phyloP scores from a whole-genome alignment of 2,329 filamentous ascomycete genomes.

The Leptographium radiaticola region DNA sequence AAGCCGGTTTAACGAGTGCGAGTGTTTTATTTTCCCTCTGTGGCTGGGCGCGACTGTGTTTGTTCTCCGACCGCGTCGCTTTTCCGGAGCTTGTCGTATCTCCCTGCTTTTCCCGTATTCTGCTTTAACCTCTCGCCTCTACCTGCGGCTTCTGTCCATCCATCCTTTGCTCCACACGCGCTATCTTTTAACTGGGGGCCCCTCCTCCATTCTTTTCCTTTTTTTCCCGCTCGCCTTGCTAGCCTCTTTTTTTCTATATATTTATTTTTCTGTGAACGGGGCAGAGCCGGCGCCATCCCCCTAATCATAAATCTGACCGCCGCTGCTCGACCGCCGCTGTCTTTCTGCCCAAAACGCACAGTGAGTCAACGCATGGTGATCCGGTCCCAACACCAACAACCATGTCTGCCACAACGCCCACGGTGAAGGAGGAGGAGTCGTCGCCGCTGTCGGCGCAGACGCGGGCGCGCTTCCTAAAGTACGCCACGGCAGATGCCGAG shows the following conservation, averaged over 20 bases:
- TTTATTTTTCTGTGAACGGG: background rate
- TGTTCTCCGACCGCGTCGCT: background rate
- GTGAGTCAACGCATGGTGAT: background rate
- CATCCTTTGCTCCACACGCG: background rate
- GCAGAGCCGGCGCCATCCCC: background rate
- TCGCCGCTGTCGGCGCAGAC: slow-evolving; percentile 60
- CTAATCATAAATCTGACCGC: background rate
- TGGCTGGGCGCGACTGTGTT: too few species aligned
- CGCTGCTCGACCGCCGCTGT: background rate
- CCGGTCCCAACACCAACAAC: background rate
- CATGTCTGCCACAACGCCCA: slow-evolving; percentile 28
- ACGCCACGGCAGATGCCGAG: slow-evolving; percentile 63
- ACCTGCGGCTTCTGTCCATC: background rate
- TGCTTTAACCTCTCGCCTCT: background rate
- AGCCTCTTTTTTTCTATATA: background rate
- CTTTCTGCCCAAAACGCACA: background rate
- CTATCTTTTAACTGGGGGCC: background rate
- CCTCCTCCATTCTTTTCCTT: background rate
- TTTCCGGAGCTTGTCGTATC: background rate
- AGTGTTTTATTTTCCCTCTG: too few species aligned
- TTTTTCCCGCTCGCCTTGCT: background rate
- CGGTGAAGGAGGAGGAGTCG: slow-evolving; percentile 42
- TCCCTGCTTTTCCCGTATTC: background rate
- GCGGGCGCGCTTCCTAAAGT: slow-evolving; percentile 60
- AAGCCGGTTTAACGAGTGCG: too few species aligned